These are phyloP conservation scores for Starmera amethionina DNA, from an alignment of 805 yeast genomes.

Conservation along the genomic window DNA sequence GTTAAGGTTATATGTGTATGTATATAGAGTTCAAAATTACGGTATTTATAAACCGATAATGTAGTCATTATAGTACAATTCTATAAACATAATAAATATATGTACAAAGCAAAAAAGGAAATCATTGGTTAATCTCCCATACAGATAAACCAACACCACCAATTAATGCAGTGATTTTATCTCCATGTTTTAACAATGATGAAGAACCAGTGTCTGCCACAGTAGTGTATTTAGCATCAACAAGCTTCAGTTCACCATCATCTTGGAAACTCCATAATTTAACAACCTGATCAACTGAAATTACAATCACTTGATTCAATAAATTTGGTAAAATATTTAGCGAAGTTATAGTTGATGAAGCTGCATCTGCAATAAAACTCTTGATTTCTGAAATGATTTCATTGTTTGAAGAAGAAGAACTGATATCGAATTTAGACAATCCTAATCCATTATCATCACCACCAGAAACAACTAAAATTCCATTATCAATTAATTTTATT, in stretches of 20 bases:
- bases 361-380: constrained; percentile 46
- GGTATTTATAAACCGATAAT: neutral
- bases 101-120: neutral
- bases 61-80: neutral
- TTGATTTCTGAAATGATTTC: constrained; percentile 16
- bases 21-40: neutral
- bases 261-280: constrained; percentile 45
- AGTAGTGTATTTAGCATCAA: constrained; percentile 52
- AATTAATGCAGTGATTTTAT: constrained; percentile 30
- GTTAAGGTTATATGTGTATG: neutral
- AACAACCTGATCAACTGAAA: constrained; percentile 79
- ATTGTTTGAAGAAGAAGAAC: constrained; percentile 12
- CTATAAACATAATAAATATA: neutral
- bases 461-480: constrained; percentile 50
- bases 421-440: constrained; percentile 26
- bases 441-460: constrained; percentile 87
- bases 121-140: constrained; percentile 25
- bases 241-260: constrained; percentile 16
- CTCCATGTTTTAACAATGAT: constrained; percentile 24
- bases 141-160: constrained; percentile 82
- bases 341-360: constrained; percentile 80
- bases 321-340: constrained; percentile 28
- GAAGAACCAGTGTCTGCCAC: constrained; percentile 87
- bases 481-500: constrained; percentile 10
- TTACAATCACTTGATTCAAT: constrained; percentile 32